Conservation (phyloP, 441 rosid genomes). For the Syzygium malaccense region DNA sequence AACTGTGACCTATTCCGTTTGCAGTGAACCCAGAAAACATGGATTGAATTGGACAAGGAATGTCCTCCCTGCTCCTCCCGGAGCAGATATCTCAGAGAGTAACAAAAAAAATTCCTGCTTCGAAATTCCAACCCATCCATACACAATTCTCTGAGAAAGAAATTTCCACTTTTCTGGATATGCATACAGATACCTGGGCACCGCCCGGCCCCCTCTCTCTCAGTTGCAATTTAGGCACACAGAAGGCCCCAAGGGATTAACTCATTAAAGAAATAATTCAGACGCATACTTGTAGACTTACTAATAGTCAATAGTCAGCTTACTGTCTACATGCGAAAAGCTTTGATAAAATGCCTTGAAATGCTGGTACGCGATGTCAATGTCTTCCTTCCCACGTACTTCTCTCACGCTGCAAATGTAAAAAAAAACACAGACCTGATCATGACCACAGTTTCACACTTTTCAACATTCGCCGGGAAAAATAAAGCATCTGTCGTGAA, state of each 20-base stretch:
- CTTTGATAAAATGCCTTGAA: slow-evolving; percentile 78
- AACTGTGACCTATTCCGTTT: accelerated
- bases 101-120: background rate
- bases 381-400: slow-evolving; percentile 73
- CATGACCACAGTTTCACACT: background rate
- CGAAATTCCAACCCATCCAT: background rate
- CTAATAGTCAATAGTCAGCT: slow-evolving; percentile 48
- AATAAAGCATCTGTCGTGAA: background rate
- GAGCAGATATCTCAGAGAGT: background rate
- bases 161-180: background rate
- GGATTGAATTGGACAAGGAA: background rate
- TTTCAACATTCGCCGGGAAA: background rate
- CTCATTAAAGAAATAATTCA: background rate
- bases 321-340: slow-evolving; percentile 69
- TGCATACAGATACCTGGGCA: background rate
- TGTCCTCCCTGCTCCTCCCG: background rate
- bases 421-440: background rate
- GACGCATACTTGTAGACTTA: background rate
- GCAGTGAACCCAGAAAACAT: background rate
- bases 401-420: slow-evolving; percentile 72
- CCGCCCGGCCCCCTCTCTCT: too few relatives aligned
- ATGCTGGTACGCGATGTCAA: slow-evolving; percentile 81
- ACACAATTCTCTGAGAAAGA: background rate
- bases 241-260: background rate
- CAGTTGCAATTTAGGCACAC: background rate